These are phyloP conservation scores for Hypoxylon rubiginosum DNA, from an alignment of 2,329 filamentous ascomycete species.

Conservation along the genomic window DNA sequence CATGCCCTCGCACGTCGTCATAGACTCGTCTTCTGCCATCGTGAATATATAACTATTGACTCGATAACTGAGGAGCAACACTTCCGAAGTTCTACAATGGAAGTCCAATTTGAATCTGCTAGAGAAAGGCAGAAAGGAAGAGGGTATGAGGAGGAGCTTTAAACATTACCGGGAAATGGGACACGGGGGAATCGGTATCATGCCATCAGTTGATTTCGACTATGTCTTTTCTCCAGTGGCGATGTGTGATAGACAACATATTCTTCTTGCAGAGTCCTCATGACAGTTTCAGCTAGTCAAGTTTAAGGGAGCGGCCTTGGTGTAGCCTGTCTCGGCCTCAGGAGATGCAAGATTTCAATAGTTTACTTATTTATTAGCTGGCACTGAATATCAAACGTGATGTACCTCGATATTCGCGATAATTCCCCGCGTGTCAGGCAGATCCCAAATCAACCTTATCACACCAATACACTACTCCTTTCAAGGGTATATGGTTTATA, in stretches of 20 bases:
- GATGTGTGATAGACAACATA: not conserved
- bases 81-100: not conserved
- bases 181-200: not conserved
- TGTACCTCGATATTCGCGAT: not conserved
- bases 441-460: too few species aligned
- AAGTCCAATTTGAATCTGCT: not conserved
- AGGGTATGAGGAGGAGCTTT: not conserved
- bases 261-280: conserved; percentile 1
- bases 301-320: not conserved
- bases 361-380: not conserved
- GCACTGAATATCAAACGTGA: not conserved
- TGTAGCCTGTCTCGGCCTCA: conserved; percentile 10
- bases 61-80: not conserved
- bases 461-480: too few species aligned
- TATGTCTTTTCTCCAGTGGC: not conserved
- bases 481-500: too few species aligned
- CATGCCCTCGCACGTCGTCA: conserved; percentile 13
- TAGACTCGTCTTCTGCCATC: conserved; percentile 9
- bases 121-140: not conserved
- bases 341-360: conserved; percentile 14
- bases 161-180: not conserved
- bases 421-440: too few species aligned
- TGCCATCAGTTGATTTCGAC: not conserved
- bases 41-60: not conserved
- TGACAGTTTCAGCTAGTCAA: not conserved